These are phyloP conservation scores for Elaphomyces granulatus DNA, from an alignment of 495 filamentous ascomycete genomes.

Conservation along the genomic window DNA sequence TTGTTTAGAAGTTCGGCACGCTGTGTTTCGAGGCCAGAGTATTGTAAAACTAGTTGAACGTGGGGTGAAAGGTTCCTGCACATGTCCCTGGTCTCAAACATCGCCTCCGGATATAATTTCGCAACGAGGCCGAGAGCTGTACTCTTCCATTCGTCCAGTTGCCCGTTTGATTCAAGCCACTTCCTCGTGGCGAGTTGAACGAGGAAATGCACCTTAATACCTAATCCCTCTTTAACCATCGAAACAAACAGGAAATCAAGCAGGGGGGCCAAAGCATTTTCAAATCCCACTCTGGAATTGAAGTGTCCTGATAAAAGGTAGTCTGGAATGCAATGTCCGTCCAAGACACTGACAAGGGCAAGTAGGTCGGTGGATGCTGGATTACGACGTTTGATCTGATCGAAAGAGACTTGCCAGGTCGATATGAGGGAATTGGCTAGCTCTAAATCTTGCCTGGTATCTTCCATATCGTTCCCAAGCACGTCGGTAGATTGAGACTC, in stretches of 20 bases:
- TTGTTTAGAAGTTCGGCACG: slow-evolving; percentile 14
- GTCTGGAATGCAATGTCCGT: slow-evolving; percentile 20
- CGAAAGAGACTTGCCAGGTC: slow-evolving; percentile 37
- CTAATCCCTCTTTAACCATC: slow-evolving; percentile 1
- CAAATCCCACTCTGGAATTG: slow-evolving; percentile 11
- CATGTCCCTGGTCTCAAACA: slow-evolving; percentile 17
- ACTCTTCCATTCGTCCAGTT: slow-evolving; percentile 20
- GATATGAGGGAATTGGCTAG: slow-evolving; percentile 29
- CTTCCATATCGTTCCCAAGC: slow-evolving; percentile 19
- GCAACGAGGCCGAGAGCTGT: slow-evolving; percentile 24
- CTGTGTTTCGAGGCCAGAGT: not conserved
- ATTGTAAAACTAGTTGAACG: slow-evolving; percentile 7
- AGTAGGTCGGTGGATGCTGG: slow-evolving; percentile 15
- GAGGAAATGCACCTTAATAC: slow-evolving; percentile 12
- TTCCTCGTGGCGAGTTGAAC: slow-evolving; percentile 12
- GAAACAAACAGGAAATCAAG: slow-evolving; percentile 27
- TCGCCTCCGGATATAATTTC: slow-evolving; percentile 24
- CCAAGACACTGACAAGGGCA: slow-evolving; percentile 21
- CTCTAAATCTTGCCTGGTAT: slow-evolving; percentile 26
- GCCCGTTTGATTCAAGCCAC: slow-evolving; percentile 14
- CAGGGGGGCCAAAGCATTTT: slow-evolving; percentile 33
- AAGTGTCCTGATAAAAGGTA: slow-evolving; percentile 5
- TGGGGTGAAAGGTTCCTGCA: slow-evolving; percentile 19
- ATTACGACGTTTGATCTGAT: slow-evolving; percentile 19
- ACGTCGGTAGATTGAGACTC: slow-evolving; percentile 23